Percentiles rank a stretch among this genome's conserved stretches.
Evolutionary conservation across 1,284 basidiomycete genomes (phyloP).

Genomic region (Boletus coffeatus): DNA sequence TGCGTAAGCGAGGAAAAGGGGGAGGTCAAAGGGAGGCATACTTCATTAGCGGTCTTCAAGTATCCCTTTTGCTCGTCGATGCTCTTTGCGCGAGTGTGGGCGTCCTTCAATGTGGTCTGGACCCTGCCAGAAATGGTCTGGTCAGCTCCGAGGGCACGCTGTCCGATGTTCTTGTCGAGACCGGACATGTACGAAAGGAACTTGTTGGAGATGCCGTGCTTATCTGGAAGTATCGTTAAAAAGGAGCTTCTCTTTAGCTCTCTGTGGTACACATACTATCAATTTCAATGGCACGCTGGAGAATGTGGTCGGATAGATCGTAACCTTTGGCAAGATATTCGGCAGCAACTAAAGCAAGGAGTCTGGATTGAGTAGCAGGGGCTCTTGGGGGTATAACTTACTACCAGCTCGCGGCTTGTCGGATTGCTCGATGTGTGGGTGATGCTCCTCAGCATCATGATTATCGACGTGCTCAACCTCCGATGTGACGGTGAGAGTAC

Average conservation of each 20-base stretch:
- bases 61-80: slow-evolving; percentile 81
- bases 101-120: slow-evolving; percentile 54
- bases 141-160: slow-evolving; percentile 63
- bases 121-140: slow-evolving; percentile 73
- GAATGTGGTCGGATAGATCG: slow-evolving; percentile 68
- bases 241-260: neutral
- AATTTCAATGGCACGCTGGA: slow-evolving; percentile 83
- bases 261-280: slow-evolving; percentile 51
- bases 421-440: slow-evolving; percentile 56
- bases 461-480: slow-evolving; percentile 53
- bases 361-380: neutral
- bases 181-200: slow-evolving; percentile 76
- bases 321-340: slow-evolving; percentile 91
- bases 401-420: slow-evolving; percentile 82
- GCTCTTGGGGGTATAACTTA: slow-evolving; percentile 31
- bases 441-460: slow-evolving; percentile 41
- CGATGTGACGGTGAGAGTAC: slow-evolving; percentile 56
- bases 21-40: slow-evolving; percentile 28
- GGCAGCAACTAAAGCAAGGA: slow-evolving; percentile 57
- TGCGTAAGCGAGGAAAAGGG: slow-evolving; percentile 4
- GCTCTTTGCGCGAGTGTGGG: slow-evolving; percentile 59
- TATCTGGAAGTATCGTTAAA: slow-evolving; percentile 38
- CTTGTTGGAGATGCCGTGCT: slow-evolving; percentile 81
- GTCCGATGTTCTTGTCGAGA: slow-evolving; percentile 67
- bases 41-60: slow-evolving; percentile 62